Conservation (phyloP, 2,329 filamentous ascomycete species). For the Eurotiales sp. region DNA sequence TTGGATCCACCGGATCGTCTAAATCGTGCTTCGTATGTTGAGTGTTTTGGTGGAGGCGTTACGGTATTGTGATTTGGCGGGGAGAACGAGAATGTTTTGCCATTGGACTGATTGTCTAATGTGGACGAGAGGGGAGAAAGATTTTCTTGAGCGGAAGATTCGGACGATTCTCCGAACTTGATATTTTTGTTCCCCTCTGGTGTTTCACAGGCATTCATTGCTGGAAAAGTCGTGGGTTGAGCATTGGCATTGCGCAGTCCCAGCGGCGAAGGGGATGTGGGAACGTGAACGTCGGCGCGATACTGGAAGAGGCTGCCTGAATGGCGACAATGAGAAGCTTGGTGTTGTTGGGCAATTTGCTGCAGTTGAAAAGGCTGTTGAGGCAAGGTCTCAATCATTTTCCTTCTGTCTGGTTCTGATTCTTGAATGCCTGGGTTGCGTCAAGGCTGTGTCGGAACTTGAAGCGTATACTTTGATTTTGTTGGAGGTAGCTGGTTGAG, state of each 20-base stretch:
- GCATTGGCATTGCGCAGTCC: slow-evolving; percentile 14
- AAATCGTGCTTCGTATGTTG: slow-evolving; percentile 34
- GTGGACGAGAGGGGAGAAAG: neutral
- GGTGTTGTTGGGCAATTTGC: slow-evolving; percentile 2
- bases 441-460: neutral
- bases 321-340: neutral
- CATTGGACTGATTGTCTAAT: neutral
- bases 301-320: neutral
- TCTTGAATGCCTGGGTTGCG: neutral
- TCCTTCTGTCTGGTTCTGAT: neutral
- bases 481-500: neutral
- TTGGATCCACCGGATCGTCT: slow-evolving; percentile 32
- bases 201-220: neutral
- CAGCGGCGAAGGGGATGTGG: slow-evolving; percentile 14
- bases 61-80: neutral
- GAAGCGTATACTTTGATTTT: neutral
- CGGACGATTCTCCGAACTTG: neutral
- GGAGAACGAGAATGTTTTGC: slow-evolving; percentile 5
- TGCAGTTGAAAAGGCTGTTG: slow-evolving; percentile 9
- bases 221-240: slow-evolving; percentile 17
- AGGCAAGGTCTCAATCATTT: slow-evolving; percentile 13
- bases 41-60: slow-evolving; percentile 9
- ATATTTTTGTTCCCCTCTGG: neutral
- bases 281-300: neutral
- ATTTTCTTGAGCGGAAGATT: slow-evolving; percentile 4